Evolutionary conservation across 139 green algal genomes (phyloP), one percentile per base, ranked within the genome.

Genomic region (Chlamydomonas sp.): DNA sequence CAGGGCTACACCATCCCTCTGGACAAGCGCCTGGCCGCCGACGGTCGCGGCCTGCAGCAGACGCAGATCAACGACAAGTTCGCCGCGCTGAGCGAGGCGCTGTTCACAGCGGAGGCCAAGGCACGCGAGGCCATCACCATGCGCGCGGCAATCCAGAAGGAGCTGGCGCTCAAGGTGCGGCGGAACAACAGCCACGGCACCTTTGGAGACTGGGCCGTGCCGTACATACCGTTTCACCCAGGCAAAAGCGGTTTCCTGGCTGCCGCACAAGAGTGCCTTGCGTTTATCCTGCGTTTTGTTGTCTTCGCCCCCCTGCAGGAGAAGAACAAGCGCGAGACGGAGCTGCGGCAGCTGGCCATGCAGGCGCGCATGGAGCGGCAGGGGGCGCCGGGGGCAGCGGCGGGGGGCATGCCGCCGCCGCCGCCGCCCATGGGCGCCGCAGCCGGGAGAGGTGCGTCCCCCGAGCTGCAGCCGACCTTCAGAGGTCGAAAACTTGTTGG

Each of bases 1-100:
- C 94, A 98, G 93, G 97, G 97, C 82, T 99, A 99, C 94, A 99
- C 98, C 68, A 99, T 99, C 88, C 98, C 98, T 10, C 92, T 99
- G 92, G 98, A 99, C 94, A 99, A 99, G 95, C 95, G 98, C 58
- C 93, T 99, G 81, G 98, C 98, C 5, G 98, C 98, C 2, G 98
- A 99, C 91, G 98, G 98, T 2, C 95, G 98, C 69, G 97, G 98
- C 1, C 90, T 99, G 90, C 96, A 99, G 92, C 96, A 99, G 91
- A 96, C 97, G 17, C 91, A 95, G 80, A 98, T 99, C 90, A 99
- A 98, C 91, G 97, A 99, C 94, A 97, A 98, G 85, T 99, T 98
- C 89, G 95, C 95, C 78, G 92, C 85, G 96, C 96, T 93, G 91
- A 93, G 59, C 75, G 83, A 88, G 83, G 94, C 98, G 63, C 94